A percentile compares a stretch with the other conserved stretches of the same genome.
Evolutionary conservation across 192 early-diverging fungal genomes (phyloP).

Genomic region (Thamnidium elegans): DNA sequence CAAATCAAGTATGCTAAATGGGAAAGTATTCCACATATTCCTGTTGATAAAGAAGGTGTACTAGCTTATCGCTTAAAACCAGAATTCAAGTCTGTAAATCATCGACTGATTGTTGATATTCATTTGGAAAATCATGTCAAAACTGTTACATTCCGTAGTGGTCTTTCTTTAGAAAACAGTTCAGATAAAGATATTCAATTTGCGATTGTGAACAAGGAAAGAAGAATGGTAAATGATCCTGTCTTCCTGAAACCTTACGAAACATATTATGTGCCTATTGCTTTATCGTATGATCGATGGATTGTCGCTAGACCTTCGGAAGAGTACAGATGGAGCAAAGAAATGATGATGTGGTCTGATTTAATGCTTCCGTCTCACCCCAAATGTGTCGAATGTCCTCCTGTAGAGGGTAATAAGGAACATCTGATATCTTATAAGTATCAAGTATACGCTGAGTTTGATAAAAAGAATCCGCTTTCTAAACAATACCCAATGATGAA

Average conservation of each 20-base stretch:
- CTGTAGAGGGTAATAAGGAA: neutral
- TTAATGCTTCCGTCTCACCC: slow-evolving; percentile 26
- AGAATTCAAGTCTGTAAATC: slow-evolving; percentile 55
- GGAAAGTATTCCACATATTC: slow-evolving; percentile 71
- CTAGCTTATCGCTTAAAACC: slow-evolving; percentile 65
- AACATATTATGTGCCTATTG: slow-evolving; percentile 65
- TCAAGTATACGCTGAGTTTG: slow-evolving; percentile 43
- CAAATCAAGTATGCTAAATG: slow-evolving; percentile 55
- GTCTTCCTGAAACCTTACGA: slow-evolving; percentile 49
- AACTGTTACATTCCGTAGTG: slow-evolving; percentile 72
- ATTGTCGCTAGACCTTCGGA: slow-evolving; percentile 66
- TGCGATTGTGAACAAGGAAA: slow-evolving; percentile 42
- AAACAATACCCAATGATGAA: slow-evolving; percentile 64
- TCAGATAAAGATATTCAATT: slow-evolving; percentile 61
- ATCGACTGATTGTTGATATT: slow-evolving; percentile 77
- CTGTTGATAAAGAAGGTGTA: slow-evolving; percentile 74
- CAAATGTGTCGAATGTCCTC: slow-evolving; percentile 38
- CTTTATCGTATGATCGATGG: slow-evolving; percentile 62
- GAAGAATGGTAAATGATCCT: slow-evolving; percentile 32
- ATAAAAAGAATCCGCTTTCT: slow-evolving; percentile 21
- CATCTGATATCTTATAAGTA: slow-evolving; percentile 42
- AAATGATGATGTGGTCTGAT: slow-evolving; percentile 70
- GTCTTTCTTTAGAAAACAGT: slow-evolving; percentile 63
- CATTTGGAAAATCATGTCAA: slow-evolving; percentile 71
- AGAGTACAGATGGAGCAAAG: slow-evolving; percentile 65